Conservation (phyloP, 345 rosid species). For the Gossypium rotundifolium region DNA sequence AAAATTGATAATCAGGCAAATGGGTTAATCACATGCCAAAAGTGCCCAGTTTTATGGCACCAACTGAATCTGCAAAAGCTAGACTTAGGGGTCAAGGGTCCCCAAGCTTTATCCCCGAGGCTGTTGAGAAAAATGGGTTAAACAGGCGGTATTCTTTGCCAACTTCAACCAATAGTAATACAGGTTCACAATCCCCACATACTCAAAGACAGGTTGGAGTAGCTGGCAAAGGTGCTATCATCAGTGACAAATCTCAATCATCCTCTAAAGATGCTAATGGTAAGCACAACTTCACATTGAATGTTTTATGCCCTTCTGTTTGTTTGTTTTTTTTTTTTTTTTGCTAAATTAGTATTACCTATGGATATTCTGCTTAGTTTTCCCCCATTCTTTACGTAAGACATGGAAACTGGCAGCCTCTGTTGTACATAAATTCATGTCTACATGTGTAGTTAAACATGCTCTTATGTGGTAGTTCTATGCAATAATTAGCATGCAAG, state of each 20-base stretch:
- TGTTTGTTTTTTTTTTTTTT: background rate
- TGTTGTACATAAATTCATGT: background rate
- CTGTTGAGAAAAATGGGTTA: conserved; percentile 39
- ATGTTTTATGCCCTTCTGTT: background rate
- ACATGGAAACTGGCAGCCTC: background rate
- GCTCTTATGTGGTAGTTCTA: background rate
- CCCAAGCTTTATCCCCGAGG: conserved; percentile 44
- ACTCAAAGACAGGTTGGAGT: conserved; percentile 48
- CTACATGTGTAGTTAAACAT: background rate
- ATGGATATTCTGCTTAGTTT: background rate
- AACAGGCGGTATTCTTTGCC: conserved; percentile 78
- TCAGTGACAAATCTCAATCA: background rate
- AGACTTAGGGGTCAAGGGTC: conserved; percentile 69
- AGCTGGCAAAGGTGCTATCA: conserved; percentile 26
- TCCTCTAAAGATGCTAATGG: background rate
- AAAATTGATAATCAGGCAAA: conserved; percentile 51
- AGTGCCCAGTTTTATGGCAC: conserved; percentile 82
- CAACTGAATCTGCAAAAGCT: conserved; percentile 83
- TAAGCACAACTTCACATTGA: conserved; percentile 6
- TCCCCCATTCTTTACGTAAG: background rate
- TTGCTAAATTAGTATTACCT: background rate
- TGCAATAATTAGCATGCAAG: background rate
- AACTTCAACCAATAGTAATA: conserved; percentile 43
- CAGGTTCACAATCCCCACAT: conserved; percentile 53
- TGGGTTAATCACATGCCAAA: conserved; percentile 37